phyloP scores from a whole-genome alignment of 169 alveolate genomes.

The Plasmodium gonderi region DNA sequence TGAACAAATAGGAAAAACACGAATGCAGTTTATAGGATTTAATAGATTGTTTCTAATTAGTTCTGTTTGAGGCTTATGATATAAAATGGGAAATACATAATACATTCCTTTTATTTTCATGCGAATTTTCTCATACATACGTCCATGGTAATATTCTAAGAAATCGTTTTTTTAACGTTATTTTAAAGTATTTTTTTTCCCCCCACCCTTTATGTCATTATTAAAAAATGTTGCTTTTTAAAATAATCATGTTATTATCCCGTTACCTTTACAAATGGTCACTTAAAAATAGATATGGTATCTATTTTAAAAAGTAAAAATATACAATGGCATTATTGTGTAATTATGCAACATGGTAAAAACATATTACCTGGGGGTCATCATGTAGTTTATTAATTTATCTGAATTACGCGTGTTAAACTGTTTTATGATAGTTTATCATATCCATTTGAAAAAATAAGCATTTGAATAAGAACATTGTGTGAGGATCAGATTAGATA shows the following conservation, averaged over 20 bases:
- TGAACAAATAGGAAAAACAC: not conserved
- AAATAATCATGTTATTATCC: not conserved
- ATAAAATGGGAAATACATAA: no score
- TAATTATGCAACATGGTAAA: not conserved
- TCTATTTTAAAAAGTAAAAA: no score
- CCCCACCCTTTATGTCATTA: not conserved
- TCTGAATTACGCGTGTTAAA: not conserved
- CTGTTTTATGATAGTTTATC: slow-evolving; percentile 3
- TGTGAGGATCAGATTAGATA: not conserved
- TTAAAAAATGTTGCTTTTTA: not conserved
- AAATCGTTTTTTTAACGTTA: not conserved
- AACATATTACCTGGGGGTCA: not conserved
- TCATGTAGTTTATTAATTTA: not conserved
- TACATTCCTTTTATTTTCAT: no score
- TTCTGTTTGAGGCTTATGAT: no score
- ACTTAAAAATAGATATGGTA: not conserved
- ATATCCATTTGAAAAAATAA: not conserved
- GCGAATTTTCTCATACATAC: not conserved
- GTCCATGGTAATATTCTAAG: not conserved
- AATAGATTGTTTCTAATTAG: not conserved
- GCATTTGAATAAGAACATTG: not conserved
- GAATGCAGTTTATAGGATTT: not conserved
- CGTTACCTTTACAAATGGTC: not conserved
- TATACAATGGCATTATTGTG: not conserved
- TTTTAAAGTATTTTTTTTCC: not conserved